Conservation (phyloP, 257 asterid genomes). For the Gentiana straminea region DNA sequence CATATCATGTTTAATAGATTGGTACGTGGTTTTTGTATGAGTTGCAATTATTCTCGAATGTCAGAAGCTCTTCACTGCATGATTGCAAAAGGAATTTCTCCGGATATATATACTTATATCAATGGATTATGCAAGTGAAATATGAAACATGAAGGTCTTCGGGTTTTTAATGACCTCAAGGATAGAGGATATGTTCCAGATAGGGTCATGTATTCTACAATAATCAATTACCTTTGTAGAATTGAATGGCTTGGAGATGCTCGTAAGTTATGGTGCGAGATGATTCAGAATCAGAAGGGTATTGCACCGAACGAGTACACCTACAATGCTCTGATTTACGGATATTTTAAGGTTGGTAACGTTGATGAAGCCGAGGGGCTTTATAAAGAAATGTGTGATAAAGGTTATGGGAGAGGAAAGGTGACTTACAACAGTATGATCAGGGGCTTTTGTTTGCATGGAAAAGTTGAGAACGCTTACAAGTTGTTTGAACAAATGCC, state of each 20-base stretch:
- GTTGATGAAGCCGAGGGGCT: constrained; percentile 52
- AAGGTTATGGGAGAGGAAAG: constrained; percentile 37
- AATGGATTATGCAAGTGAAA: constrained; percentile 36
- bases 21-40: constrained; percentile 34
- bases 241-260: constrained; percentile 46
- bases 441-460: constrained; percentile 41
- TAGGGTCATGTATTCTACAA: constrained; percentile 55
- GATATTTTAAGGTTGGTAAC: constrained; percentile 38
- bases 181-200: constrained; percentile 62
- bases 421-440: constrained; percentile 51
- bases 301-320: constrained; percentile 41
- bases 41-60: constrained; percentile 31
- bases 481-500: constrained; percentile 43
- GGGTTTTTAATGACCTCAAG: constrained; percentile 53
- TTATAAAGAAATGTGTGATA: constrained; percentile 43
- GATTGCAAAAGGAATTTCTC: constrained; percentile 42
- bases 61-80: constrained; percentile 59
- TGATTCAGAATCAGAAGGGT: constrained; percentile 42
- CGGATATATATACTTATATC: constrained; percentile 51
- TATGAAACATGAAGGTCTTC: constrained; percentile 39
- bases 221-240: constrained; percentile 50
- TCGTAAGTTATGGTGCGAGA: constrained; percentile 55
- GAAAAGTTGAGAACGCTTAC: constrained; percentile 40
- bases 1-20: constrained; percentile 28
- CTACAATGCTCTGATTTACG: constrained; percentile 43